These are phyloP conservation scores for Penicillium sp. DNA, from an alignment of 2,329 filamentous ascomycete genomes.

Conservation along the genomic window DNA sequence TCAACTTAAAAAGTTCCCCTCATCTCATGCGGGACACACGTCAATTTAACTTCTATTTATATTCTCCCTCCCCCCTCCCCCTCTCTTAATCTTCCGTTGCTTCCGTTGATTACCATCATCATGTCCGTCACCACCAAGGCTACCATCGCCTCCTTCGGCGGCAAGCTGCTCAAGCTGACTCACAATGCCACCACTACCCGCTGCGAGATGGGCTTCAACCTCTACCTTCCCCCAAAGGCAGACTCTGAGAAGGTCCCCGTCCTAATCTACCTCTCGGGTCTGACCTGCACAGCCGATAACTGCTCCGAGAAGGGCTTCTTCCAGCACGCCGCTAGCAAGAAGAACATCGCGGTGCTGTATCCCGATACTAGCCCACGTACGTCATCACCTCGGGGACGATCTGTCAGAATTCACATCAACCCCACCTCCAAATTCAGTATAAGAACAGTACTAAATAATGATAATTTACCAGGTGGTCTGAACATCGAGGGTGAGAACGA, in stretches of 20 bases:
- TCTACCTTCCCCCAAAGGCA: slow-evolving; percentile 78
- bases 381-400: slow-evolving; percentile 21
- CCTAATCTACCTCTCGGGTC: slow-evolving; percentile 85
- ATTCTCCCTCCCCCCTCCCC: slow-evolving; percentile 2
- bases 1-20: slow-evolving; percentile 1
- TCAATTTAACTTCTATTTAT: slow-evolving; percentile 13
- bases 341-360: slow-evolving; percentile 86
- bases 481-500: slow-evolving; percentile 80
- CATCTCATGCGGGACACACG: slow-evolving; percentile 27
- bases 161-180: slow-evolving; percentile 88
- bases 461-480: slow-evolving; percentile 57
- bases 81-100: no score
- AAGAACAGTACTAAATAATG: neutral
- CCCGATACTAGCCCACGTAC: slow-evolving; percentile 88
- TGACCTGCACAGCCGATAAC: slow-evolving; percentile 89
- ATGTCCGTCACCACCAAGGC: slow-evolving; percentile 89
- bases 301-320: slow-evolving; percentile 80
- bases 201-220: slow-evolving; percentile 87
- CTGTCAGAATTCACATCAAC: neutral
- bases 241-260: slow-evolving; percentile 67
- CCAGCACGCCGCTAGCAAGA: slow-evolving; percentile 71
- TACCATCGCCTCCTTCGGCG: slow-evolving; percentile 86
- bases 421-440: neutral
- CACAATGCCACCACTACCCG: slow-evolving; percentile 74
- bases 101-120: slow-evolving; percentile 2